Conservation (phyloP, 1,284 basidiomycete genomes). For the Fistulinella staudtii region DNA sequence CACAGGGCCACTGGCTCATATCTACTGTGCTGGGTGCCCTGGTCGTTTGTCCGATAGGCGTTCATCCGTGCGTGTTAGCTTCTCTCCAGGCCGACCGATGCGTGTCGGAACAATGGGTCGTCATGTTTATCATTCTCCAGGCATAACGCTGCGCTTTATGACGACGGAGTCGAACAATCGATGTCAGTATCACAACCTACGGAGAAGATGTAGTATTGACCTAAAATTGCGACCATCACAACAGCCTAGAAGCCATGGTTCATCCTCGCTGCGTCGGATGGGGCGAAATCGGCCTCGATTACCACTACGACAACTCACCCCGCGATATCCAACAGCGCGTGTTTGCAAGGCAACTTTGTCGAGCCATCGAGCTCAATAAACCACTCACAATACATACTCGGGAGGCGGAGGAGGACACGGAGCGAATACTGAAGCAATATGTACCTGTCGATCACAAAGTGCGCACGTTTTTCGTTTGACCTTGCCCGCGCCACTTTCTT, state of each 20-base stretch:
- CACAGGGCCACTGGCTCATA: no score
- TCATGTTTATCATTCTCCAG: conserved; percentile 32
- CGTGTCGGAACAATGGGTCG: neutral
- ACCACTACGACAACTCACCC: conserved; percentile 76
- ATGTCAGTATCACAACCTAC: conserved; percentile 53
- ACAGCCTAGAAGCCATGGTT: conserved; percentile 65
- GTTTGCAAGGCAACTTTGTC: conserved; percentile 61
- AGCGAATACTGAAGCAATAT: conserved; percentile 65
- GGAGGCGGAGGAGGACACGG: conserved; percentile 77
- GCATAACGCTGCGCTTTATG: conserved; percentile 69
- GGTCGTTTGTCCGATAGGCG: conserved; percentile 40
- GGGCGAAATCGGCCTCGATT: conserved; percentile 84
- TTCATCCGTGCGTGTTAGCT: conserved; percentile 59
- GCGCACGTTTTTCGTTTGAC: conserved; percentile 5
- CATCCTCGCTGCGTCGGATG: conserved; percentile 79
- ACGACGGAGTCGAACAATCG: conserved; percentile 60
- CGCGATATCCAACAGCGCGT: conserved; percentile 61
- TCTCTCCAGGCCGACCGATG: neutral
- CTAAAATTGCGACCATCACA: no score
- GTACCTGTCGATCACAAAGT: conserved; percentile 69
- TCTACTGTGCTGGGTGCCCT: neutral
- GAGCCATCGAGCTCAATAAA: conserved; percentile 64
- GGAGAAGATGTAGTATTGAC: no score
- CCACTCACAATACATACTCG: conserved; percentile 77
- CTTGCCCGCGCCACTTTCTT: no score